Evolutionary conservation across 1,139 yeast species (phyloP).

Genomic region (Lodderomyces pseudojiufengensis): DNA sequence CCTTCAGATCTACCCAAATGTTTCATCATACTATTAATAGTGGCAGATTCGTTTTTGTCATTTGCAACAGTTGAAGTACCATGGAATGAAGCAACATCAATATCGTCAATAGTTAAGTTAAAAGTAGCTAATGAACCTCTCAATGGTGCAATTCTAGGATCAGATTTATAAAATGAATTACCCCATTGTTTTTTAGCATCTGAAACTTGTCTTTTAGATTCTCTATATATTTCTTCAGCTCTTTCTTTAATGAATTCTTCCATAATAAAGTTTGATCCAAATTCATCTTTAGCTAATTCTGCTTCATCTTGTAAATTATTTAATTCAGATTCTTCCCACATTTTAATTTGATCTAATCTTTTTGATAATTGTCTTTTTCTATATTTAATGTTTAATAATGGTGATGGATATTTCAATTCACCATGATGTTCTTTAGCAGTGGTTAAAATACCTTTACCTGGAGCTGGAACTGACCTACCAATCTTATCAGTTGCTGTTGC

Average conservation of each 20-base stretch:
- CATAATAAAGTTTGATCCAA: constrained; percentile 50
- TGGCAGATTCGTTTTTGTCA: constrained; percentile 94
- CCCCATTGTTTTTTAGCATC: constrained; percentile 95
- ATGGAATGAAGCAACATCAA: constrained; percentile 98
- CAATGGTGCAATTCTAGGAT: constrained; percentile 92
- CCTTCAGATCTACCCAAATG: constrained; percentile 97
- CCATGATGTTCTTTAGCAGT: constrained; percentile 95
- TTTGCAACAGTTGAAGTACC: constrained; percentile 98
- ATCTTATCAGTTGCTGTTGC: constrained; percentile 98
- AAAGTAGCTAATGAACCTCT: constrained; percentile 96
- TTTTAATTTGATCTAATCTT: constrained; percentile 74
- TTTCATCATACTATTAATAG: constrained; percentile 86
- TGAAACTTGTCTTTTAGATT: constrained; percentile 78
- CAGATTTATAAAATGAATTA: constrained; percentile 86
- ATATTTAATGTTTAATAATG: constrained; percentile 85
- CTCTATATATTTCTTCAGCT: constrained; percentile 81
- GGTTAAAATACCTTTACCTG: constrained; percentile 98
- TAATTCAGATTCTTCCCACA: constrained; percentile 83
- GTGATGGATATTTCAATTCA: constrained; percentile 73
- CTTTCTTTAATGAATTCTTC: constrained; percentile 70
- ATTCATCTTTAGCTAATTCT: constrained; percentile 64
- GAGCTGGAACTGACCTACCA: constrained; percentile 99
- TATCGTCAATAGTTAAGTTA: constrained; percentile 89
- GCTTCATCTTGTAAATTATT: constrained; percentile 48
- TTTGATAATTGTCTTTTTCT: constrained; percentile 86